Base-by-base conservation (phyloP, 176 grass and related monocot species). In the Eremochloa ophiuroides region DNA sequence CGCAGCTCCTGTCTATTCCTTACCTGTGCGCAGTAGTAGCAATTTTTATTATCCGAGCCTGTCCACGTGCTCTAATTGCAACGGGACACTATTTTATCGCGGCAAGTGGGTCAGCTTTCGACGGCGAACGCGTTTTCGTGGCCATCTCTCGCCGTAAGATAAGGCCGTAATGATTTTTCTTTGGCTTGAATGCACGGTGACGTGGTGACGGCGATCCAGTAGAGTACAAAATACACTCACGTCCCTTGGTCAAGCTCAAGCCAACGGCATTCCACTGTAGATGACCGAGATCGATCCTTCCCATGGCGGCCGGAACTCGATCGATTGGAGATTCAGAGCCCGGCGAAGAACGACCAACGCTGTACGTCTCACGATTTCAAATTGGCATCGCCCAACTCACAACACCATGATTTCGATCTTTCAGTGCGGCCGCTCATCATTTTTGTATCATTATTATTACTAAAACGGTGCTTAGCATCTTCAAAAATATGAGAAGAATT, bases 121-220 rank as follows among this genome's bases (percentile, higher is more conserved):
- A 29, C 68, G 30, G 85, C 50, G 59, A 76, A 62, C 71, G 85
- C 78, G 40, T 15, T 39, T 66, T 50, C 80, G 70, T 83, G 26
- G 70, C 8, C n/a, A 25, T 55, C 51, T 58, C 53, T n/a, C 51
- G 53, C 53, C 53, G 53, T 58, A 42, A 42, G 7, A 42, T 42
- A 58, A 58, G 73, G 68, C 41, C 25, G 26, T 13, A 8, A 15
- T 17, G 2, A 20, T 10, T n/a, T 66, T 66, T 76, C 30, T 87
- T 69, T 69, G 28, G 43, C 62, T 69, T 69, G 7, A 76, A 5
- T 69, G 62, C 78, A 69, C 71, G 44, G n/a, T 26, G 39, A 61
- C 46, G 16, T 10, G 20, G 39, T 44, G 59, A 28, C 53, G 53
- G 53, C 53, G 53, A 23, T 58, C 25, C 58, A 62, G 73, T 76